Base-by-base conservation (phyloP, 345 rosid genomes). In the Raphanus sativus region DNA sequence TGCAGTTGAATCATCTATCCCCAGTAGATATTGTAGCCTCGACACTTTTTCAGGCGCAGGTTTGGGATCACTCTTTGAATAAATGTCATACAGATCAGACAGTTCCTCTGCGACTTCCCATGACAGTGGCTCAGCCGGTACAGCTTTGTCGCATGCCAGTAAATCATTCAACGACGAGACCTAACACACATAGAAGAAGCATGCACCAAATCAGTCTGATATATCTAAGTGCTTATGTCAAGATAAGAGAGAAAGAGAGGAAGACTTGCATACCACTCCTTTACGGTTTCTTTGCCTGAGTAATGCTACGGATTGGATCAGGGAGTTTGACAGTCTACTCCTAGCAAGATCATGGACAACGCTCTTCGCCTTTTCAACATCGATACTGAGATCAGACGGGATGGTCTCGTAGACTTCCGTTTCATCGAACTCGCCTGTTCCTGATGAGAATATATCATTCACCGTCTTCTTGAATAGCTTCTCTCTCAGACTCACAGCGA, bases 101-200 rank as follows among this genome's bases (percentile, higher is more conserved):
- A 93, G 74, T 84, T 96, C 98, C 74, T 90, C 89, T 0, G 91
- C 85, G 71, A 91, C 89, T 24, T 93, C 99, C 99, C 99, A 96
- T 42, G 91, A 83, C 81, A 90, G 65, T 2, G 90, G 93, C 80
- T 90, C 89, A 0, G 97, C 83, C 2, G 97, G 89, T 15, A 93
- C 98, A 24, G 97, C 99, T 85, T 96, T 93, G 85, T 93, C 98
- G 65, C 97, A 93, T 30, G 96, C 96, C 80, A 96, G 86, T 77
- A 96, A 70, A 78, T 93, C 93, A 83, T 90, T 91, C 67, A 96
- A 85, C 1, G 95, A 86, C 9, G 88, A 86, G 55, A 96, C 95
- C 99, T 95, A 62, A 13, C 17, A 52, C 58, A 58, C 16, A 25
- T 2, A 68, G 29, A 74, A 55, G 61, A 28, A 65, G n/a, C n/a